Conservation (phyloP, 2,329 filamentous ascomycete genomes). For the Hymenoscyphus repandus region DNA sequence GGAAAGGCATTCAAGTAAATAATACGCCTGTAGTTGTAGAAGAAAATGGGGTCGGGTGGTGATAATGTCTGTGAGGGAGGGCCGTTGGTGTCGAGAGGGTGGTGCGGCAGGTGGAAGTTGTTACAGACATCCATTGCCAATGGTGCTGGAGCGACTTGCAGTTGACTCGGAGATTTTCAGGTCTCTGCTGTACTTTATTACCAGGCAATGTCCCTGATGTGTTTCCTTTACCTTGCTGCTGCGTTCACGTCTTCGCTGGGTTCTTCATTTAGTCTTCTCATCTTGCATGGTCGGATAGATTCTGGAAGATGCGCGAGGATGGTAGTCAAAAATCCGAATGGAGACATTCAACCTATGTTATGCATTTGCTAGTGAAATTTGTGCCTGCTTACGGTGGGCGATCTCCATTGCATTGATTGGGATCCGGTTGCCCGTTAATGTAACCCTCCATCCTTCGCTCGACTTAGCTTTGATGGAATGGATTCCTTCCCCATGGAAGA, state of each 20-base stretch:
- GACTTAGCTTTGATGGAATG: too few species aligned
- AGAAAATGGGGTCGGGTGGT: conserved; percentile 15
- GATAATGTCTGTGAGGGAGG: conserved; percentile 21
- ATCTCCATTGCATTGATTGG: neutral
- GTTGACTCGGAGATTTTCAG: conserved; percentile 23
- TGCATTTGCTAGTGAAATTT: neutral
- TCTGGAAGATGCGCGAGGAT: conserved; percentile 10
- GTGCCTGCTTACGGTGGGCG: neutral
- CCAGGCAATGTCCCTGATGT: conserved; percentile 33
- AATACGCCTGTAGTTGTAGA: conserved; percentile 27
- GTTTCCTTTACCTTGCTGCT: conserved; percentile 28
- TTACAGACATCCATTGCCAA: conserved; percentile 30
- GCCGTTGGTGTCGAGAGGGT: conserved; percentile 11
- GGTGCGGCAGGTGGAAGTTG: conserved; percentile 29
- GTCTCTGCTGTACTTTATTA: conserved; percentile 35
- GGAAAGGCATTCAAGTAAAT: conserved; percentile 93
- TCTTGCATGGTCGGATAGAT: conserved; percentile 23
- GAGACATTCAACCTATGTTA: conserved; percentile 19
- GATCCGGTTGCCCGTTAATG: too few species aligned
- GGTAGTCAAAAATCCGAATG: conserved; percentile 19
- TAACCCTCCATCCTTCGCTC: too few species aligned
- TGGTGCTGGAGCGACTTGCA: conserved; percentile 33
- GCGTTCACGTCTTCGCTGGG: conserved; percentile 20
- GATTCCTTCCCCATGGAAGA: too few species aligned
- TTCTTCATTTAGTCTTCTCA: conserved; percentile 18